phyloP scores from a whole-genome alignment of 495 filamentous ascomycete species.

The Xylaria cubensis region DNA sequence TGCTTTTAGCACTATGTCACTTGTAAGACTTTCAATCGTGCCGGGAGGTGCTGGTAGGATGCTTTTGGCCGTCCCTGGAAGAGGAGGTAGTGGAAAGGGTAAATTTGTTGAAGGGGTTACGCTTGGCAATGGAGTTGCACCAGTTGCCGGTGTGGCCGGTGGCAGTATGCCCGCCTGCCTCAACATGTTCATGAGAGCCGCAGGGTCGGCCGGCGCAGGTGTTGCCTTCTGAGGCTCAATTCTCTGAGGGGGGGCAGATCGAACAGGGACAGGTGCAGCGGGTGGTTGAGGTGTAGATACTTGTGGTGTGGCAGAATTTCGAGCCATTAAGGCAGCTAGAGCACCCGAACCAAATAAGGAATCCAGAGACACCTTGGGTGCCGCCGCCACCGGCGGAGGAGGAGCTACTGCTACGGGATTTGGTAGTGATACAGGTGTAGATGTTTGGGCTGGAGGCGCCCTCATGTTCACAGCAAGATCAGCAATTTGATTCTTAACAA shows the following conservation, averaged over 20 bases:
- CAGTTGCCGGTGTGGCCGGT: conserved; percentile 34
- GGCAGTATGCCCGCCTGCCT: conserved; percentile 57
- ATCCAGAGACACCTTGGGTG: conserved; percentile 53
- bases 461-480: conserved; percentile 66
- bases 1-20: conserved; percentile 72
- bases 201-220: conserved; percentile 44
- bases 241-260: conserved; percentile 46
- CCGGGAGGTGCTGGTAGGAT: conserved; percentile 24
- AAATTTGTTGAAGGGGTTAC: conserved; percentile 45
- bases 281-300: conserved; percentile 35
- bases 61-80: conserved; percentile 30
- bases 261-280: conserved; percentile 43
- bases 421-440: conserved; percentile 42
- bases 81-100: conserved; percentile 38
- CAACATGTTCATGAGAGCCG: conserved; percentile 56
- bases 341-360: conserved; percentile 60
- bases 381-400: conserved; percentile 41
- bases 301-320: conserved; percentile 52
- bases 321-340: conserved; percentile 56
- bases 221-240: conserved; percentile 44
- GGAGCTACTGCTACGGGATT: conserved; percentile 43
- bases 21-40: conserved; percentile 48
- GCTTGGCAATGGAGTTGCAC: conserved; percentile 48
- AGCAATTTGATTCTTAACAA: conserved; percentile 80
- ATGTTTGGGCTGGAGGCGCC: conserved; percentile 45